phyloP scores from a whole-genome alignment of 1,284 basidiomycete genomes.

The Cryptococcus jaspeensis region DNA sequence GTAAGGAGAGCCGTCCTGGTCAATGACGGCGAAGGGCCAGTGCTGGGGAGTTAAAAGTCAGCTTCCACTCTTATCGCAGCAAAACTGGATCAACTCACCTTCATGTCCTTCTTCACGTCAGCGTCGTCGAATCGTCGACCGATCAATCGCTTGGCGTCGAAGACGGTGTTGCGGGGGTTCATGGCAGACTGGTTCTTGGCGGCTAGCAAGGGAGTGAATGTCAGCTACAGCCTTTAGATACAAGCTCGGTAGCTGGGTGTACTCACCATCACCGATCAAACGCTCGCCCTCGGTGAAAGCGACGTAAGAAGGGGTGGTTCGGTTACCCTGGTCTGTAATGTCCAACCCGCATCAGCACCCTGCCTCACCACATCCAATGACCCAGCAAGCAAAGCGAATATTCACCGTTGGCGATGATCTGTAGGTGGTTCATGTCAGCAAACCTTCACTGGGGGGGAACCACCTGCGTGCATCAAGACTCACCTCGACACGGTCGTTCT shows the following conservation, averaged over 20 bases:
- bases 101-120: constrained; percentile 78
- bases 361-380: not conserved
- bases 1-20: constrained; percentile 80
- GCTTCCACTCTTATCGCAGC: not conserved
- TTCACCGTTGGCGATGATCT: constrained; percentile 17
- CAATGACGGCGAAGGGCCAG: constrained; percentile 73
- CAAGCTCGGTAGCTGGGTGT: too few species aligned
- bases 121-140: constrained; percentile 57
- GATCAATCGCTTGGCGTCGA: constrained; percentile 96
- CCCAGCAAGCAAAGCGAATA: not conserved
- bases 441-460: not conserved
- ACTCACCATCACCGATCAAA: constrained; percentile 61
- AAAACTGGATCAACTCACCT: constrained; percentile 21
- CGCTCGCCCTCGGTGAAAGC: constrained; percentile 91
- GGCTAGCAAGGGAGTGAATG: constrained; percentile 52
- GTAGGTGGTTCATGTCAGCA: not conserved
- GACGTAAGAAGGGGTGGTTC: constrained; percentile 92
- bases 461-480: constrained; percentile 52
- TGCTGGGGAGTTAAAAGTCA: constrained; percentile 31
- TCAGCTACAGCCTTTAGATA: not conserved
- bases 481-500: constrained; percentile 97
- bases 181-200: constrained; percentile 80
- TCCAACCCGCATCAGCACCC: too few species aligned
- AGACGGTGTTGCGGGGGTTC: constrained; percentile 93
- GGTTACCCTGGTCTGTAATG: constrained; percentile 94